Evolutionary conservation across 2,329 filamentous ascomycete species (phyloP).

Genomic region (Lachnellula hyalina): DNA sequence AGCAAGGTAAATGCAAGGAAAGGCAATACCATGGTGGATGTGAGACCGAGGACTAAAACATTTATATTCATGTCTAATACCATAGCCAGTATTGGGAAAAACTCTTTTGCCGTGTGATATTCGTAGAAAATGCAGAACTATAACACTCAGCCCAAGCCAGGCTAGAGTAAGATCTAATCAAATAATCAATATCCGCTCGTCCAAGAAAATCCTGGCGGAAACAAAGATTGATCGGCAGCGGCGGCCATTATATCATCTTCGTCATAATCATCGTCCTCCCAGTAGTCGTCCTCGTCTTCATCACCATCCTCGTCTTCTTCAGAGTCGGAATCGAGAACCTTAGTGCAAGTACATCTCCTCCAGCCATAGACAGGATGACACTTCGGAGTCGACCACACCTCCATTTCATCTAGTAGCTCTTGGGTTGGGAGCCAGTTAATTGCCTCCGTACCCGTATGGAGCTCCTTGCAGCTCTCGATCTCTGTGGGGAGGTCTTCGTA

Average conservation of each 20-base stretch:
- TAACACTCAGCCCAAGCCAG: no score
- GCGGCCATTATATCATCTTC: background rate
- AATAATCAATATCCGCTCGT: background rate
- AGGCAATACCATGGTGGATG: no score
- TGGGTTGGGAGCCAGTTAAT: background rate
- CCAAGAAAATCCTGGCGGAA: background rate
- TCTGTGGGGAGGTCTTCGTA: constrained; percentile 6
- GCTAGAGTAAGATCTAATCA: no score
- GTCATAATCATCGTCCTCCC: background rate
- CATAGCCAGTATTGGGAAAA: no score
- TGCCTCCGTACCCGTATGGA: background rate
- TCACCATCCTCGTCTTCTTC: constrained; percentile 3
- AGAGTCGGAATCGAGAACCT: background rate
- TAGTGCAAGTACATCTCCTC: constrained; percentile 11
- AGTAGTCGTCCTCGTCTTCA: background rate
- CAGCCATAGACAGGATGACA: constrained; percentile 15
- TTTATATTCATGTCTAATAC: no score
- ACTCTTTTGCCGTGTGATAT: no score
- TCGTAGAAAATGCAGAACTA: no score
- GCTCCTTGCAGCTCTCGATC: background rate
- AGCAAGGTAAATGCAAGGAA: no score
- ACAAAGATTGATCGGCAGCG: background rate
- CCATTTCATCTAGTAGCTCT: background rate
- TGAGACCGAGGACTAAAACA: no score
- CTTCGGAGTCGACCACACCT: constrained; percentile 2